Evolutionary conservation across 2,329 filamentous ascomycete species (phyloP).

Genomic region (Fusarium sp.): DNA sequence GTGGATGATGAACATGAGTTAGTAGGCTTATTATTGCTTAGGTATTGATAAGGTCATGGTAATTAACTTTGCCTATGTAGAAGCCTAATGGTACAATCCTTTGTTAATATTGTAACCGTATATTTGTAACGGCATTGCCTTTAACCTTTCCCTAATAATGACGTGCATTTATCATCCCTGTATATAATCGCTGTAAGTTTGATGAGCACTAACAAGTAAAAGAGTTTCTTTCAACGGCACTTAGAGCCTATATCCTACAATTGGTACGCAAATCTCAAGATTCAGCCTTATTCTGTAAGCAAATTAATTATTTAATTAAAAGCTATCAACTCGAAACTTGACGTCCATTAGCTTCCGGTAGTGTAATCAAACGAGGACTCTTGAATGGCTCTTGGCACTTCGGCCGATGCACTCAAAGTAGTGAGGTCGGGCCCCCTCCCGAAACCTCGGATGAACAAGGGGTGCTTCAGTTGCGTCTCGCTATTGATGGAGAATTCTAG

Average conservation of each 20-base stretch:
- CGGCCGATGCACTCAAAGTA: slow-evolving; percentile 20
- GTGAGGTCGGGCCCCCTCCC: slow-evolving; percentile 17
- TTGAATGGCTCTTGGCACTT: slow-evolving; percentile 11
- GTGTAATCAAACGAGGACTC: background rate
- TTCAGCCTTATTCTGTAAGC: slow-evolving; percentile 15
- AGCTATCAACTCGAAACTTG: slow-evolving; percentile 16
- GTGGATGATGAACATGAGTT: background rate
- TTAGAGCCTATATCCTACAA: background rate
- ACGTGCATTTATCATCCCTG: background rate
- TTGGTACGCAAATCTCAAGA: background rate
- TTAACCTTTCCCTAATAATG: background rate
- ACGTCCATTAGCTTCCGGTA: background rate
- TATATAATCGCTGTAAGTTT: background rate
- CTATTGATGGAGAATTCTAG: slow-evolving; percentile 36
- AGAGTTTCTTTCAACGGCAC: background rate
- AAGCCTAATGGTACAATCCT: background rate
- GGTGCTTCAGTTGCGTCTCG: slow-evolving; percentile 35
- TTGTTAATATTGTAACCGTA: background rate
- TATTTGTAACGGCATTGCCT: background rate
- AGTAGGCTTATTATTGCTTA: background rate
- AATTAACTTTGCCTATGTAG: background rate
- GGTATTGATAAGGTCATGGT: background rate
- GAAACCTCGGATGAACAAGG: slow-evolving; percentile 34
- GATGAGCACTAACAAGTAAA: background rate
- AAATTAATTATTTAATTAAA: background rate